These are phyloP conservation scores for Xylaria bambusicola DNA, from an alignment of 495 filamentous ascomycete genomes.

Conservation along the genomic window DNA sequence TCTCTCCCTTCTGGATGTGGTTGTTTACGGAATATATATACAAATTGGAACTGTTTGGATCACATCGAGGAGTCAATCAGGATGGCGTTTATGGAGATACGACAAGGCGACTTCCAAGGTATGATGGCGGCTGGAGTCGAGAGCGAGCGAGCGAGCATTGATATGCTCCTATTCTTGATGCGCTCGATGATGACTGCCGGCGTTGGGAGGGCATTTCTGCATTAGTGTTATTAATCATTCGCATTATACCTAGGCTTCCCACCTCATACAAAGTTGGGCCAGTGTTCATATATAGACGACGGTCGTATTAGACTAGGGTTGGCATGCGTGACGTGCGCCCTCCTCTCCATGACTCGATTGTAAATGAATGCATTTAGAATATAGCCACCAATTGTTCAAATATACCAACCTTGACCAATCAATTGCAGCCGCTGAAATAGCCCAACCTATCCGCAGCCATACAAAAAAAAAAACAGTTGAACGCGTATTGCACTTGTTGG, in stretches of 20 bases:
- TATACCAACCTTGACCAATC: not conserved
- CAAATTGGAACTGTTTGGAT: conserved; percentile 19
- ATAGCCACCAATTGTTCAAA: conserved; percentile 11
- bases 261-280: not conserved
- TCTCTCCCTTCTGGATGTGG: conserved; percentile 12
- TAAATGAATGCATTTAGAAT: conserved; percentile 15
- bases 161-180: conserved; percentile 27
- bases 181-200: conserved; percentile 36
- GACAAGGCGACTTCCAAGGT: conserved; percentile 5
- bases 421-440: too few species aligned
- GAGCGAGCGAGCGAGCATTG: conserved; percentile 31
- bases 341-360: conserved; percentile 1
- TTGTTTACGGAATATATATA: conserved; percentile 1
- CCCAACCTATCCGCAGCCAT: too few species aligned
- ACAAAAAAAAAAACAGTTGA: too few species aligned
- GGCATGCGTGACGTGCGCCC: not conserved
- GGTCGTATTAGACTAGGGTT: conserved; percentile 9
- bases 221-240: conserved; percentile 19
- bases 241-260: conserved; percentile 13
- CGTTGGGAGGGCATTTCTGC: conserved; percentile 21
- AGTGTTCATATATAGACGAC: conserved; percentile 12
- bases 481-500: too few species aligned
- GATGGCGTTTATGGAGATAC: conserved; percentile 18
- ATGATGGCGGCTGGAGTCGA: conserved; percentile 32
- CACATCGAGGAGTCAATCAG: not conserved